Evolutionary conservation across 2,329 filamentous ascomycete genomes (phyloP), one percentile per base, ranked within the genome.

Genomic region (Talaromyces amestolkiae): DNA sequence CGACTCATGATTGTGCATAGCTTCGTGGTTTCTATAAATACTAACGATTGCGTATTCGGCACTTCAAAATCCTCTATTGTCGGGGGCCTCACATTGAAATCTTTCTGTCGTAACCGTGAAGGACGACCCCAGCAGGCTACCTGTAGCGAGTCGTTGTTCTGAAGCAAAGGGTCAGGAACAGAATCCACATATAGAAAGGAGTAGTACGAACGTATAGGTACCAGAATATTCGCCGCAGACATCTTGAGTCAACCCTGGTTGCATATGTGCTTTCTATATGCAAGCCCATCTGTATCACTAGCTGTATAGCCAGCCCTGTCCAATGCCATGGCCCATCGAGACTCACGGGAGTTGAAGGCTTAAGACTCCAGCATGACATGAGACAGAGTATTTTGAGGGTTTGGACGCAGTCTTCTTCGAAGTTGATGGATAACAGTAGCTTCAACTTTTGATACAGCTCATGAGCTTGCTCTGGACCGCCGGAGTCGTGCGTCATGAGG

Each of bases 201-300:
- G 47, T 15, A 41, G 22, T 7, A 64, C 62, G 35, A 13, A 64
- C 62, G 15, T 59, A 59, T n/a, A 64, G 19, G 13, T 64, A 45
- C 54, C 62, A 64, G 41, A 64, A 64, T 53, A 64, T 37, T 33
- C 53, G 39, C 5, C 62, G 62, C 27, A 62, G 47, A 17, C 37
- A 43, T 39, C 64, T 27, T 17, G 19, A 31, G 3, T 45, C n/a
- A 31, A 3, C 41, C 31, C 65, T 64, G 43, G 41, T 37, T 31
- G 64, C 22, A 53, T 71, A 72, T 3, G 69, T 71, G 24, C 61
- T 60, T 53, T 71, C 68, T 33, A 63, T 65, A 62, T 72, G 70
- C 37, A 72, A 65, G 17, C 70, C 70, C 67, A 72, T 71, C 51
- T 72, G 70, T 19, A 67, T 47, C 11, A 68, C 68, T 2, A 71